Evolutionary conservation across 768 basidiomycete genomes (phyloP).

Genomic region (Xerocomellus intermedius): DNA sequence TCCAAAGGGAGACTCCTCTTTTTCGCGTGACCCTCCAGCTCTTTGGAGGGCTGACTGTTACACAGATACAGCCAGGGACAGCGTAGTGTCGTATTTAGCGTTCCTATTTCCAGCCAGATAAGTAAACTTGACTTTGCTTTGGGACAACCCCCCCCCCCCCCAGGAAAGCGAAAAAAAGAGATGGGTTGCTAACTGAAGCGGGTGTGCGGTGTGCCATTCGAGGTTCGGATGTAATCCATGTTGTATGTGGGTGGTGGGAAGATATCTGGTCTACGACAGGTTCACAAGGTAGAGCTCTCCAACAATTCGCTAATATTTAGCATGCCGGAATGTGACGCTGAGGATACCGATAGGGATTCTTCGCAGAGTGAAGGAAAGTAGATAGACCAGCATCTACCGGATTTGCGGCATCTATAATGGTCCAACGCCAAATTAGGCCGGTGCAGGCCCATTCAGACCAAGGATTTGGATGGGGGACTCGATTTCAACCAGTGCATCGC

Average conservation of each 20-base stretch:
- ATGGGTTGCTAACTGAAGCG: neutral
- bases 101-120: neutral
- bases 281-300: neutral
- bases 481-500: neutral
- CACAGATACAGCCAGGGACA: neutral
- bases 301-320: neutral
- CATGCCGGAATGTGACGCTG: neutral
- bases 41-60: too few species aligned
- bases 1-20: too few species aligned
- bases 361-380: neutral
- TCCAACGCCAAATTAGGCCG: neutral
- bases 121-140: neutral
- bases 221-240: neutral
- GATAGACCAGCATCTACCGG: neutral
- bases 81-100: neutral
- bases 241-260: neutral
- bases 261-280: neutral
- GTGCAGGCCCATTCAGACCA: neutral
- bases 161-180: neutral
- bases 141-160: neutral
- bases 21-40: too few species aligned
- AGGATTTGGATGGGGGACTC: neutral
- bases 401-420: neutral
- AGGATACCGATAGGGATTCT: neutral
- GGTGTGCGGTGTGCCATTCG: neutral